Base-by-base conservation (phyloP, 2,329 filamentous ascomycete genomes). In the Scedosporium aurantiacum region DNA sequence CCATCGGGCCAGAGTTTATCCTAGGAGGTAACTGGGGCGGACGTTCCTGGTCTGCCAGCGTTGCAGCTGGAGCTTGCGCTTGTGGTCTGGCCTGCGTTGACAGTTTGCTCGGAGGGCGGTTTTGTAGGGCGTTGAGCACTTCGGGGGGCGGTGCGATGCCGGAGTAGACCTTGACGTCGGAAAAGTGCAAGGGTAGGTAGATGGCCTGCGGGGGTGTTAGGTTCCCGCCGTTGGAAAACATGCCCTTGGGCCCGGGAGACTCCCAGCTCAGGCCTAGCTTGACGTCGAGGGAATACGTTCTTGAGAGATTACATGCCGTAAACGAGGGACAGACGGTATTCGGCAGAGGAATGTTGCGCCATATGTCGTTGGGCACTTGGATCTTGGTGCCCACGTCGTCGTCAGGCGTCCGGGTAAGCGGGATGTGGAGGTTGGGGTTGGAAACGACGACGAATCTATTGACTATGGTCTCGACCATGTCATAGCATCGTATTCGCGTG, bases 321-420 rank as follows among this genome's bases (percentile, higher is more conserved):
- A 99, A 99, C 0, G 86, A 87, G 0, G 94, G 94, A 8, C 91
- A 87, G 10, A 99, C 85, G 0, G 90, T 93, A 70, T 90, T 94
- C 2, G 93, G 94, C 5, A 97, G 77, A 0, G 85, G 78, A 58
- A 83, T 78, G 47, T 79, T 78, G 64, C 83, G 83, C 94, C 94
- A 99, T 47, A 93, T 70, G 1, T 79, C 79, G 57, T 84, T 76
- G 61, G 91, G 87, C 25, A 95, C 71, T n/a, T 82, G 79, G 62
- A 86, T 77, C 68, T 96, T 89, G 10, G 83, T 82, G 55, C 85
- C 84, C 5, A 84, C 76, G 3, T 85, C 72, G 60, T 80, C 80
- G 7, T 87, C 67, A 64, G 76, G 58, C 69, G 78, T 63, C 4
- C 76, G 75, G n/a, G 85, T 85, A 16, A 97, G 75, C 0, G 86